Conservation (phyloP, 2,329 filamentous ascomycete genomes). For the Fusarium sp. region DNA sequence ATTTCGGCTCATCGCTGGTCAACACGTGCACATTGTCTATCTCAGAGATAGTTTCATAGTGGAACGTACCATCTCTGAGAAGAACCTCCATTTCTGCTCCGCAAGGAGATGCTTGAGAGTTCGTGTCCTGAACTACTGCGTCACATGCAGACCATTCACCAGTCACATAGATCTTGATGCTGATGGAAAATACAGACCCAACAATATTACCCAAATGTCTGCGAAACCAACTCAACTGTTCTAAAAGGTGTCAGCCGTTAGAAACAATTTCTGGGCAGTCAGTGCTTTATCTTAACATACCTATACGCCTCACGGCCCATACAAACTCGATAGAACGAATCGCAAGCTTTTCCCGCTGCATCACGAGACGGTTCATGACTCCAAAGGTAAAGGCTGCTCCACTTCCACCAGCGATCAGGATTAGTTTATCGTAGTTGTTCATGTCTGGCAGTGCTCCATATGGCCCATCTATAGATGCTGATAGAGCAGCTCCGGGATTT, state of each 20-base stretch:
- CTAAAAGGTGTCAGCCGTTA: not conserved
- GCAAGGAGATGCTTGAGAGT: fast-evolving
- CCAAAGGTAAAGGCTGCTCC: slow-evolving; percentile 41
- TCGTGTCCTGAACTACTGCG: fast-evolving
- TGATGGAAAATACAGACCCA: not conserved
- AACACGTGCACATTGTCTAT: fast-evolving
- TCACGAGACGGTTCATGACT: slow-evolving; percentile 7
- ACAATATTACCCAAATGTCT: not conserved
- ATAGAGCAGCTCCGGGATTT: slow-evolving; percentile 54
- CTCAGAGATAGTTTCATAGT: not conserved
- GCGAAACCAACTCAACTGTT: not conserved
- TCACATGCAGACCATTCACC: not conserved
- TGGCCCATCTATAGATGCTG: slow-evolving; percentile 62
- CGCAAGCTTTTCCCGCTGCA: not conserved
- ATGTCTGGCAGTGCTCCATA: slow-evolving; percentile 63
- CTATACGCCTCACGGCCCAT: slow-evolving; percentile 22
- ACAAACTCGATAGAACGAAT: slow-evolving; percentile 12
- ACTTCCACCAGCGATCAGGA: slow-evolving; percentile 40
- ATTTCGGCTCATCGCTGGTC: not conserved
- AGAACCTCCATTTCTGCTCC: not conserved
- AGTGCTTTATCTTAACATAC: not conserved
- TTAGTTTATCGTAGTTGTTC: slow-evolving; percentile 31
- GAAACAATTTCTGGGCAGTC: fast-evolving
- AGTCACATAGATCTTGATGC: not conserved
- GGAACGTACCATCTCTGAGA: not conserved